Evolutionary conservation across 306 rosid genomes (phyloP).

Genomic region (Quercus alba): DNA sequence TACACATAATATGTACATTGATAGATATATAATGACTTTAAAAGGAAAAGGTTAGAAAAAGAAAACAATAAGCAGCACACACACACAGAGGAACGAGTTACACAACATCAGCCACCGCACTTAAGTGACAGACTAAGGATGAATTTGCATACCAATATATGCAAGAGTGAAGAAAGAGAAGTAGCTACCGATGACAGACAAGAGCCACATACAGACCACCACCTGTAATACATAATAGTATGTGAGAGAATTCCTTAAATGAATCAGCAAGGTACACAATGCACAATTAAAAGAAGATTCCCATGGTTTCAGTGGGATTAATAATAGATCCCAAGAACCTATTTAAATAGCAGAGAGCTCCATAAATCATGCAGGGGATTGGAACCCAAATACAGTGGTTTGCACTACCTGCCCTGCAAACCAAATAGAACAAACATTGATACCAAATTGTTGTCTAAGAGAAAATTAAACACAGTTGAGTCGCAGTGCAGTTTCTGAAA

Average conservation of each 20-base stretch:
- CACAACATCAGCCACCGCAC: background rate
- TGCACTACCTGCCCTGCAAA: background rate
- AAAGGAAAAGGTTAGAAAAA: background rate
- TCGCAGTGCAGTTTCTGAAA: background rate
- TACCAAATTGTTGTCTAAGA: background rate
- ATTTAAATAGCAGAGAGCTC: conserved; percentile 6
- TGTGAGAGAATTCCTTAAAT: conserved; percentile 17
- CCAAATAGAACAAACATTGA: background rate
- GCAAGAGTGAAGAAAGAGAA: conserved; percentile 77
- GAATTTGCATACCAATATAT: conserved; percentile 59
- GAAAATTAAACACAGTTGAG: background rate
- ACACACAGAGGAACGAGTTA: background rate
- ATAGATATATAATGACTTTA: background rate
- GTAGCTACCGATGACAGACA: conserved; percentile 75
- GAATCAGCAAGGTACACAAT: conserved; percentile 1
- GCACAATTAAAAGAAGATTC: background rate
- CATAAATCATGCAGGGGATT: background rate
- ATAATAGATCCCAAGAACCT: conserved; percentile 6
- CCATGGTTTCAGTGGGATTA: background rate
- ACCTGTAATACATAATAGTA: conserved; percentile 51
- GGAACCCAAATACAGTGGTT: background rate
- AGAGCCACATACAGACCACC: conserved; percentile 76
- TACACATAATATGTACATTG: background rate
- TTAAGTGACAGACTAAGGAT: conserved; percentile 10
- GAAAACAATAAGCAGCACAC: background rate